Evolutionary conservation across 495 filamentous ascomycete species (phyloP).

Genomic region (Lophiotrema nucula): DNA sequence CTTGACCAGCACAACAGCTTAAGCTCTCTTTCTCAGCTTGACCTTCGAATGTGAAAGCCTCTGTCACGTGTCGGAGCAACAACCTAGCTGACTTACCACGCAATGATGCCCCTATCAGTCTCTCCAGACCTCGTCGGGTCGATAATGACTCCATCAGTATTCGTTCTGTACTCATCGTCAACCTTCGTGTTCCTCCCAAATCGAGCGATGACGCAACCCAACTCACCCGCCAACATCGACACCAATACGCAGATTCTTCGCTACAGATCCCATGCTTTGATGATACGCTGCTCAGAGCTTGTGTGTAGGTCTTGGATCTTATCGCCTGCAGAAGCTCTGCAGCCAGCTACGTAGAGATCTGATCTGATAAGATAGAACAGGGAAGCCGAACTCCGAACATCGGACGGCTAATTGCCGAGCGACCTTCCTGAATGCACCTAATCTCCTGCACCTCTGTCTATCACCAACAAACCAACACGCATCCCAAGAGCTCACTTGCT

Average conservation of each 20-base stretch:
- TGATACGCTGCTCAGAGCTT: background rate
- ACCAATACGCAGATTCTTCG: conserved; percentile 29
- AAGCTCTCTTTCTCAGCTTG: too few relatives aligned
- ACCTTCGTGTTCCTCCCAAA: too few relatives aligned
- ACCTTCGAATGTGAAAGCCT: too few relatives aligned
- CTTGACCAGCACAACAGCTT: too few relatives aligned
- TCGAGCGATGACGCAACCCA: background rate
- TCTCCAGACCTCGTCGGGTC: conserved; percentile 39
- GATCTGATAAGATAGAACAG: conserved; percentile 4
- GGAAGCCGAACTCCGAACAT: conserved; percentile 5
- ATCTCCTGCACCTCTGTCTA: background rate
- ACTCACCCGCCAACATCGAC: conserved; percentile 37
- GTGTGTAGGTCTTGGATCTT: too few relatives aligned
- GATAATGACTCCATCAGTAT: conserved; percentile 61
- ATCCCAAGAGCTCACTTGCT: too few relatives aligned
- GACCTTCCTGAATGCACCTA: background rate
- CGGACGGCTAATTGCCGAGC: background rate
- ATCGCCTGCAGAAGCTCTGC: too few relatives aligned
- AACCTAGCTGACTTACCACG: conserved; percentile 10
- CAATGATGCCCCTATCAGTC: conserved; percentile 20
- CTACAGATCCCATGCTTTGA: background rate
- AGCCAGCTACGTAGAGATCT: too few relatives aligned
- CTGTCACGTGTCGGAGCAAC: background rate
- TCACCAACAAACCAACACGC: too few relatives aligned
- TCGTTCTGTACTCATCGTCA: conserved; percentile 48